Conservation (phyloP, 2,329 filamentous ascomycete genomes). For the Pyricularia pennisetigena region DNA sequence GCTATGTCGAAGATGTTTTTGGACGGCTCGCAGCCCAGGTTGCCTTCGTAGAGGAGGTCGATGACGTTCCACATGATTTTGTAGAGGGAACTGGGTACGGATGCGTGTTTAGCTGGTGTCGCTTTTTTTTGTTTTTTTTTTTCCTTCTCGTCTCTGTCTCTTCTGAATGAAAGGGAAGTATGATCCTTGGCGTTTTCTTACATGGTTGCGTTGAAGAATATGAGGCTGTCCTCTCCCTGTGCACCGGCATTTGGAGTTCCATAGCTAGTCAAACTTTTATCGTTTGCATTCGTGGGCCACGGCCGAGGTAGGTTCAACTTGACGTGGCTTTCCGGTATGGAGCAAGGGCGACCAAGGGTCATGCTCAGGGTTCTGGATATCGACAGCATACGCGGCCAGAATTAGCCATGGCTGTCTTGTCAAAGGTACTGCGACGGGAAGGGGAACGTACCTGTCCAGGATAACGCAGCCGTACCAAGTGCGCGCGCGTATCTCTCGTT, state of each 20-base stretch:
- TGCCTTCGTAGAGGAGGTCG: conserved; percentile 30
- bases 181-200: conserved; percentile 8
- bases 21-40: conserved; percentile 24
- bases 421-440: not conserved
- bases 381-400: not conserved
- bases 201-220: conserved; percentile 25
- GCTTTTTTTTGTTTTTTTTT: conserved; percentile 8
- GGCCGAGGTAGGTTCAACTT: conserved; percentile 22
- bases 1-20: conserved; percentile 17
- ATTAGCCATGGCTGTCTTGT: not conserved
- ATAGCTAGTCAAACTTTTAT: not conserved
- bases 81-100: conserved; percentile 15
- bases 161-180: not conserved
- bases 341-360: conserved; percentile 37
- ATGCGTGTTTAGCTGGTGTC: not conserved
- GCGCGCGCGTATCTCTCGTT: conserved; percentile 35
- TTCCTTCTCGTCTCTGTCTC: no score
- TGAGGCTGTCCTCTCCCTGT: conserved; percentile 6
- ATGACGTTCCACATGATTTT: conserved; percentile 24
- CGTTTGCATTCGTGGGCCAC: conserved; percentile 2
- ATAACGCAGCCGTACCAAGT: conserved; percentile 40
- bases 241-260: not conserved
- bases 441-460: conserved; percentile 27
- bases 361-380: conserved; percentile 32
- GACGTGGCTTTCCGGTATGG: conserved; percentile 33